Conservation (phyloP, 139 green algal species). For the Ostreobium quekettii region DNA sequence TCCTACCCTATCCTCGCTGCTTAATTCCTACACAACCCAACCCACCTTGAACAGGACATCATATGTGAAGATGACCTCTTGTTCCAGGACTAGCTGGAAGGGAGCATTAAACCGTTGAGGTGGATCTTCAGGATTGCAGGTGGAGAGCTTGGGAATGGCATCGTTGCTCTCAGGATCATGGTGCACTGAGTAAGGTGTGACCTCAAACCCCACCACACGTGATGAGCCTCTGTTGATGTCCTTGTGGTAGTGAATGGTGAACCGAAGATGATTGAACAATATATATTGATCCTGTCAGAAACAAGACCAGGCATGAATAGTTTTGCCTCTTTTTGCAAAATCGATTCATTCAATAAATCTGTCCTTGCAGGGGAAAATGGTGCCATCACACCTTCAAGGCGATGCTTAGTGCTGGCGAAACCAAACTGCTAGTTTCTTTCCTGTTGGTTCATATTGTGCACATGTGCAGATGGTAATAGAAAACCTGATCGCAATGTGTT, state of each 20-base stretch:
- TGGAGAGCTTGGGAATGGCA: conserved; percentile 59
- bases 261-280: conserved; percentile 95
- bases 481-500: no score
- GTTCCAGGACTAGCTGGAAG: conserved; percentile 66
- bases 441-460: no score
- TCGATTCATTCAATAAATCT: no score
- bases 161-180: conserved; percentile 72
- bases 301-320: no score
- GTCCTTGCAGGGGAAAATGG: conserved; percentile 21
- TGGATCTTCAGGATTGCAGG: conserved; percentile 79
- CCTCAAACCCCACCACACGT: conserved; percentile 96
- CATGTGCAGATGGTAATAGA: no score
- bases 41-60: conserved; percentile 81
- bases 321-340: no score
- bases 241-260: conserved; percentile 94
- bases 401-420: no score
- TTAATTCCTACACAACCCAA: neutral
- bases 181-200: conserved; percentile 84
- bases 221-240: conserved; percentile 69
- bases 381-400: no score
- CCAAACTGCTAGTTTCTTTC: no score
- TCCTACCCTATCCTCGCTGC: no score
- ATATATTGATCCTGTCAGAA: conserved; percentile 66
- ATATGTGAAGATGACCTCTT: conserved; percentile 96
- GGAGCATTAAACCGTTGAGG: no score